A percentile compares a stretch with the other conserved stretches of the same genome.
phyloP scores from a whole-genome alignment of 345 rosid genomes.

The Capsella bursapastoris region DNA sequence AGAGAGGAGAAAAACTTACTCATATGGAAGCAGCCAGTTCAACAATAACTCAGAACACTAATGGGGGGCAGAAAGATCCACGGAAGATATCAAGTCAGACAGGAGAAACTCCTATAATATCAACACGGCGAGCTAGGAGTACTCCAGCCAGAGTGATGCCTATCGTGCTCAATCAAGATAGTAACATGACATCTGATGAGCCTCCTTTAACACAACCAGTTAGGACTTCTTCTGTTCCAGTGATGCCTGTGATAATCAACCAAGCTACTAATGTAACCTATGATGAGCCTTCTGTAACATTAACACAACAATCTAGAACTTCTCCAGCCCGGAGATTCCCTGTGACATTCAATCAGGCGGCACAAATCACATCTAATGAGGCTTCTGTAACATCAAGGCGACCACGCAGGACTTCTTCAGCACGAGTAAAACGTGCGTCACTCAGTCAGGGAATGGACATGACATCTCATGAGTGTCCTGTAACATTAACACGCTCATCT shows the following conservation, averaged over 20 bases:
- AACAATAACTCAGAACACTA: conserved; percentile 28
- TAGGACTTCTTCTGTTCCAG: conserved; percentile 40
- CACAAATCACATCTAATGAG: conserved; percentile 13
- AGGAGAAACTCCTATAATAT: conserved; percentile 30
- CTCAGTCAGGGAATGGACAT: conserved; percentile 33
- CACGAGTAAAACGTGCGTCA: conserved; percentile 36
- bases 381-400: conserved; percentile 25
- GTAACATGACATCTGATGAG: conserved; percentile 32
- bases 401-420: conserved; percentile 38
- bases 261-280: conserved; percentile 19
- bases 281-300: conserved; percentile 36
- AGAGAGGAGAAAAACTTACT: conserved; percentile 59
- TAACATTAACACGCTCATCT: conserved; percentile 29
- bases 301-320: conserved; percentile 29
- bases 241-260: conserved; percentile 22
- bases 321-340: conserved; percentile 33
- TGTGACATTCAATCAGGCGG: conserved; percentile 18
- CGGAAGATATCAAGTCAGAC: conserved; percentile 32
- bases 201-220: conserved; percentile 37
- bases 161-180: conserved; percentile 34
- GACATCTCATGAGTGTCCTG: conserved; percentile 40
- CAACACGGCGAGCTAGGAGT: conserved; percentile 46
- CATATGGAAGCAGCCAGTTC: conserved; percentile 45
- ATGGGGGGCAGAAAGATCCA: conserved; percentile 31
- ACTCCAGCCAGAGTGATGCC: conserved; percentile 48